Percentiles rank a stretch among this genome's conserved stretches.
These are phyloP conservation scores for Telfairia occidentalis DNA, from an alignment of 331 rosid genomes.

Conservation along the genomic window DNA sequence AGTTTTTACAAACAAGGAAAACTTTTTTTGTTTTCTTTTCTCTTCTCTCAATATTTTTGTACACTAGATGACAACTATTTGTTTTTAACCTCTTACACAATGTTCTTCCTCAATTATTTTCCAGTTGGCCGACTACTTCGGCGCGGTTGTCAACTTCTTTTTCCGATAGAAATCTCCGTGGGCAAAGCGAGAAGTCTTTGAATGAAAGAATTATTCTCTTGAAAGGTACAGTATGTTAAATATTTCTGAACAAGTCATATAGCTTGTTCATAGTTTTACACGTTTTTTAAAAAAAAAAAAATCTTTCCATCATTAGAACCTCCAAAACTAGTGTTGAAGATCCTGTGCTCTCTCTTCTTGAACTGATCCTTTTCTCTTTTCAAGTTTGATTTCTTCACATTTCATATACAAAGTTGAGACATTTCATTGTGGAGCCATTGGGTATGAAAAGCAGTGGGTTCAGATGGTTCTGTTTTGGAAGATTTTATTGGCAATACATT, in stretches of 20 bases:
- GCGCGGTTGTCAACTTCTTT: slow-evolving; percentile 39
- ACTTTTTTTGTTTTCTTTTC: too few species aligned
- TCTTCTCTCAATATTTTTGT: too few species aligned
- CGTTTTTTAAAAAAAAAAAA: not conserved
- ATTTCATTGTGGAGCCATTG: not conserved
- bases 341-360: not conserved
- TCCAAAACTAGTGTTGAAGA: not conserved
- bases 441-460: not conserved
- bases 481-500: not conserved
- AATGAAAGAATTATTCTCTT: not conserved
- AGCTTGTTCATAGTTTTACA: not conserved
- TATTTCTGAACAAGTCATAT: not conserved
- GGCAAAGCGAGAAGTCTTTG: not conserved
- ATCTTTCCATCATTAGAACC: not conserved
- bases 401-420: not conserved
- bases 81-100: not conserved
- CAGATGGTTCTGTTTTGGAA: not conserved
- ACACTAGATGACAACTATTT: not conserved
- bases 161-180: not conserved
- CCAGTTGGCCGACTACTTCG: slow-evolving; percentile 63
- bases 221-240: not conserved
- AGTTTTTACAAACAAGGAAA: not conserved
- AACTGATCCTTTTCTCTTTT: not conserved
- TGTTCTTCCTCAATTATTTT: slow-evolving; percentile 11
- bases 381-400: not conserved